Conservation (phyloP, 148 eudicot genomes). For the Fagopyrum homotropicum region DNA sequence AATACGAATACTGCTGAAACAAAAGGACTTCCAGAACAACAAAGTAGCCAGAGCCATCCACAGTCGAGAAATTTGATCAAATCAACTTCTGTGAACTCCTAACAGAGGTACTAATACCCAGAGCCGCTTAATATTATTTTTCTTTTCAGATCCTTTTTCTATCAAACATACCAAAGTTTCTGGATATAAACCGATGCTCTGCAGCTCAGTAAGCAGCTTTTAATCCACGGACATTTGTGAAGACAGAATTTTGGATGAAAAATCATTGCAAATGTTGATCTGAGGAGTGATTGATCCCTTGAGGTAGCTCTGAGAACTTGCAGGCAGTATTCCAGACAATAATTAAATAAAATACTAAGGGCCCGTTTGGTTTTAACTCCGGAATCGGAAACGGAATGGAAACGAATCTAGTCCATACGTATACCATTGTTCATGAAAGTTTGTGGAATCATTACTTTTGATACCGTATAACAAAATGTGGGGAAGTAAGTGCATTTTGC, state of each 20-base stretch:
- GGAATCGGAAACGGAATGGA: too few species aligned
- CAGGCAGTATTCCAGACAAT: conserved; percentile 27
- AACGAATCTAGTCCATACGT: too few species aligned
- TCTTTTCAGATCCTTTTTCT: background rate
- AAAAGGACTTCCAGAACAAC: background rate
- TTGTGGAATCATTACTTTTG: too few species aligned
- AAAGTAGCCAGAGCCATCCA: background rate
- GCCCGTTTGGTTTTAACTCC: too few species aligned
- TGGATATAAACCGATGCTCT: conserved; percentile 66
- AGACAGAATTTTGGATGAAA: conserved; percentile 47
- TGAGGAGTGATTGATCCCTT: conserved; percentile 30
- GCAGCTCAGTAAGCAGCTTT: conserved; percentile 70
- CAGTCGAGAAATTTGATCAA: background rate
- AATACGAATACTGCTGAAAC: conserved; percentile 3
- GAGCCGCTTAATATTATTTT: background rate
- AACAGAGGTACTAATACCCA: background rate
- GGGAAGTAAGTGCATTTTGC: too few species aligned
- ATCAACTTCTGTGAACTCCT: background rate
- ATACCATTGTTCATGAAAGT: too few species aligned
- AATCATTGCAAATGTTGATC: conserved; percentile 26
- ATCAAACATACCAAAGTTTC: conserved; percentile 62
- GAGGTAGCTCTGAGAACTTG: conserved; percentile 28
- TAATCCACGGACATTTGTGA: conserved; percentile 55
- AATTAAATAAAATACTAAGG: too few species aligned
- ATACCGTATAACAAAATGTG: too few species aligned